Conservation (phyloP, 202 grass and related monocot genomes). For the Schoenoplectus triqueter region DNA sequence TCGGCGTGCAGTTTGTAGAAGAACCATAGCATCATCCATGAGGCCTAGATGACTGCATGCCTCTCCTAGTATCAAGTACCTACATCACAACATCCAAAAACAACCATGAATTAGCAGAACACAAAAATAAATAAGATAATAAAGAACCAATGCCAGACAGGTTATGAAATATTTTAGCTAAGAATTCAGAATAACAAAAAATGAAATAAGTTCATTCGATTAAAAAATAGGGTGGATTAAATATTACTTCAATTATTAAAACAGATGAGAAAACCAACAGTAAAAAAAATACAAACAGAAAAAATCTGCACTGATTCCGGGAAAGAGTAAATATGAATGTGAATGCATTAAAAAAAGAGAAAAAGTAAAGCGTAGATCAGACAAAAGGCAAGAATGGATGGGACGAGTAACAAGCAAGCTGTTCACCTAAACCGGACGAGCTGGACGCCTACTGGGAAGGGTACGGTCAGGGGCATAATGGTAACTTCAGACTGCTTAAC, state of each 20-base stretch:
- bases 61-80: slow-evolving; percentile 86
- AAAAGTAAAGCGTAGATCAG: slow-evolving; percentile 36
- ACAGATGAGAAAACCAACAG: too few relatives aligned
- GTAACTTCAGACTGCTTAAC: neutral
- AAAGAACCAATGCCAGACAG: neutral
- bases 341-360: neutral
- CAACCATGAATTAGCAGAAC: neutral
- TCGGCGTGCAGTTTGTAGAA: slow-evolving; percentile 82
- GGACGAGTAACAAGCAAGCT: slow-evolving; percentile 16
- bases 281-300: neutral
- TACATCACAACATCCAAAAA: slow-evolving; percentile 34
- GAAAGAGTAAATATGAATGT: neutral
- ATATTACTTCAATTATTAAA: neutral
- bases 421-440: slow-evolving; percentile 14
- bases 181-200: neutral
- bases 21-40: slow-evolving; percentile 91
- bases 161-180: neutral
- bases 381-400: slow-evolving; percentile 30
- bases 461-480: slow-evolving; percentile 22
- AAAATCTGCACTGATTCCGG: neutral
- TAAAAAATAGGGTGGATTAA: neutral
- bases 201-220: neutral
- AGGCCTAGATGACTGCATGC: slow-evolving; percentile 87
- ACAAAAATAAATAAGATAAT: neutral
- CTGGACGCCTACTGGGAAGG: neutral